Evolutionary conservation across 2,329 filamentous ascomycete species (phyloP), one percentile per base, ranked within the genome.

Genomic region (Sporothrix sp.): DNA sequence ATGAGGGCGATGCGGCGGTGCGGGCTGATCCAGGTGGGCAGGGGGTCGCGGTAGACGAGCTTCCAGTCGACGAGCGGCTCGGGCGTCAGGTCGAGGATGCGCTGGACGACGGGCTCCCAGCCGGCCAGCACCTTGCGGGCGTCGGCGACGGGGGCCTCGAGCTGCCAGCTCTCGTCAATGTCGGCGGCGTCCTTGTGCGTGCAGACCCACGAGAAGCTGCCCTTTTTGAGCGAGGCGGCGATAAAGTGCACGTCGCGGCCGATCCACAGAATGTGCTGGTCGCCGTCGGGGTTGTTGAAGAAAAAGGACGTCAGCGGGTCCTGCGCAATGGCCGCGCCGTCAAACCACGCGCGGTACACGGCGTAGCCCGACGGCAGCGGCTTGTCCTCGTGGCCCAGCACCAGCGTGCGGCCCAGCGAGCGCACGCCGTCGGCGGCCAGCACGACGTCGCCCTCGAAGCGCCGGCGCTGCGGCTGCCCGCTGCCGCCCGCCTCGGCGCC

Each of bases 181-280:
- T 71, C 66, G 13, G 62, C 65, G n/a, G 69, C 66, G 50, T 71
- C 71, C 52, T 67, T 70, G 56, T 74, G 71, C 37, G 74, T 76
- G 54, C 72, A 71, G 10, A 76, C 75, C 74, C 74, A 78, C 49
- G 67, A 72, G 55, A 78, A 71, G 53, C 76, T 73, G 32, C 68
- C 66, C 59, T 78, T 76, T 7, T 76, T 75, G 52, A 78, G 69
- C 0, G 71, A 70, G 2, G 73, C 74, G 7, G 70, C 71, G 32
- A 78, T 68, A 57, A 74, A 74, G 55, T 75, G 72, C 2, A 75
- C 68, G 51, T 78, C 73, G 11, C 70, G 68, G 2, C 73, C 74
- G 23, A 78, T 65, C 74, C 74, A 78, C 36, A 66, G 71, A 4
- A 70, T 67, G 58, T 77, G 74, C 20, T 71, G 68, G 54, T 78